Evolutionary conservation across 2,329 filamentous ascomycete species (phyloP), one percentile per base, ranked within the genome.

Genomic region (Torrubiellomyces zombiae): DNA sequence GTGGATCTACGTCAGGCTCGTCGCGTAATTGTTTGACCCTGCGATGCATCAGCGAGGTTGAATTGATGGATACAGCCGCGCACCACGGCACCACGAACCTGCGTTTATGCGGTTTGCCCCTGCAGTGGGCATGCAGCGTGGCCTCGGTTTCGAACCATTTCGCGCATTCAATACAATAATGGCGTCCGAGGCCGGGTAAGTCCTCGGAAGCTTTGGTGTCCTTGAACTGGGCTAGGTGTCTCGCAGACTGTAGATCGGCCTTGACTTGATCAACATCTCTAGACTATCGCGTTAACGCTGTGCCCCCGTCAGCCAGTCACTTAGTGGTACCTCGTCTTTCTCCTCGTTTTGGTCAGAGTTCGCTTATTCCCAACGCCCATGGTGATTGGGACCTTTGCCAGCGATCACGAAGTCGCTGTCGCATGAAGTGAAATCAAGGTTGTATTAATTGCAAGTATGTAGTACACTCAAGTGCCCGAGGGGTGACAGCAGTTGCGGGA

Each of bases 261-360:
- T 85, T 73, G 51, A 95, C 72, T 56, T 95, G 85, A 52, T 98
- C 89, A 43, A 94, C 63, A 51, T 92, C 86, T 51, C 89, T 89
- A n/a, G n/a, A n/a, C n/a, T 8, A 11, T n/a, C 13, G 8, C 5
- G n/a, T 28, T 25, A 23, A 14, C n/a, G n/a, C n/a, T n/a, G n/a
- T n/a, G n/a, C n/a, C 13, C 12, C 25, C 28, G 6, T n/a, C 28
- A 3, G 12, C 16, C 16, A 15, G 22, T 13, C 13, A 9, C 16
- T 2, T 12, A 7, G 13, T 31, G 50, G 29, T 53, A 75, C 75
- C 75, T 70, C 12, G 65, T 71, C 43, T 72, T 68, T 34, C 76
- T 66, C 50, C 79, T 68, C 4, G 76, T 85, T 55, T 85, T 85
- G 28, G 68, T 72, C 34, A 72, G 60, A n/a, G 69, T 74, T 22